phyloP scores from a whole-genome alignment of 768 basidiomycete species.

The Neoboletus subvelutipes region DNA sequence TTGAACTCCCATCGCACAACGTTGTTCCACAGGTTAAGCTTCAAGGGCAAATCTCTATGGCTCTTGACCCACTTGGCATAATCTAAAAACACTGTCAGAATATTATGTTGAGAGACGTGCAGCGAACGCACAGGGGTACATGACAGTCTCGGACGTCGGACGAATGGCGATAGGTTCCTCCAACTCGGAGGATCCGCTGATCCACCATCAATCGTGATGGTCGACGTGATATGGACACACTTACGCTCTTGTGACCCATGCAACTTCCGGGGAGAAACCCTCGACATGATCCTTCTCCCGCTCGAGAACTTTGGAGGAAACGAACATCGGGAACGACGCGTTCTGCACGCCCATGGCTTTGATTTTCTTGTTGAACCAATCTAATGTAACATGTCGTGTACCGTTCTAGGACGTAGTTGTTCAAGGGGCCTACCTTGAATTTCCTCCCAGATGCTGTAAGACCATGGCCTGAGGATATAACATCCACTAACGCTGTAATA shows the following conservation, averaged over 20 bases:
- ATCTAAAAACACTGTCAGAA: constrained; percentile 46
- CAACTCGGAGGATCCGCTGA: constrained; percentile 85
- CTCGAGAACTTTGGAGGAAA: constrained; percentile 88
- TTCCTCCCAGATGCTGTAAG: constrained; percentile 94
- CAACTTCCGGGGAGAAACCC: constrained; percentile 98
- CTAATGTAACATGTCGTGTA: constrained; percentile 38
- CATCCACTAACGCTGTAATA: constrained; percentile 99
- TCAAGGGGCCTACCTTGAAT: constrained; percentile 69
- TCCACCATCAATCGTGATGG: background rate
- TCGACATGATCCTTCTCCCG: constrained; percentile 98
- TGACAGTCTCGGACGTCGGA: constrained; percentile 97
- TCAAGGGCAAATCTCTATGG: constrained; percentile 94
- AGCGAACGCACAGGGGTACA: constrained; percentile 87
- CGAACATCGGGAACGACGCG: constrained; percentile 99
- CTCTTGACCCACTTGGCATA: constrained; percentile 99
- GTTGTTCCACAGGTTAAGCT: constrained; percentile 98
- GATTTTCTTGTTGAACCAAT: constrained; percentile 92
- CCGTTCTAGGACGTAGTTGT: background rate
- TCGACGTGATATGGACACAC: constrained; percentile 30
- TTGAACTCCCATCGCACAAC: constrained; percentile 99
- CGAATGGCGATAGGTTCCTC: constrained; percentile 98
- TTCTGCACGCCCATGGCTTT: constrained; percentile 95
- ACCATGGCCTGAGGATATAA: constrained; percentile 98
- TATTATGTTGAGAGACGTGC: background rate
- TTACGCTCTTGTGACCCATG: constrained; percentile 98